Evolutionary conservation across 176 grass and related monocot genomes (phyloP).

Genomic region (Ananas comosus): DNA sequence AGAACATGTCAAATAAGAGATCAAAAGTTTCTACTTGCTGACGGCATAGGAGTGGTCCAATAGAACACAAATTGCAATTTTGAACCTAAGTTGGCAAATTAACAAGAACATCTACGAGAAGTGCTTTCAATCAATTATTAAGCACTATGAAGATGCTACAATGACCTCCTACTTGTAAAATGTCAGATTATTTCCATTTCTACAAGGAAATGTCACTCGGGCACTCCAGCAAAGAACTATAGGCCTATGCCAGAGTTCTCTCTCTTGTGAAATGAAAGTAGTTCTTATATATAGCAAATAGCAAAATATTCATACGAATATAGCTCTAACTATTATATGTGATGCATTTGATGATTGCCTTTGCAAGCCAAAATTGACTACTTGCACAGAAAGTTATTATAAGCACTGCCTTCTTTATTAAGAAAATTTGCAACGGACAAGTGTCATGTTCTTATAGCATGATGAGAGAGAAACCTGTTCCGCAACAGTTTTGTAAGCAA

Average conservation of each 20-base stretch:
- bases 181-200: too few species aligned
- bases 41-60: neutral
- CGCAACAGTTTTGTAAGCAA: constrained; percentile 61
- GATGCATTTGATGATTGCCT: too few species aligned
- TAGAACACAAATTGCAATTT: neutral
- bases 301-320: too few species aligned
- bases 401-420: neutral
- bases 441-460: neutral
- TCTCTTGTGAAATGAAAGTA: too few species aligned
- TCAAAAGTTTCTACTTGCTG: neutral
- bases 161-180: neutral
- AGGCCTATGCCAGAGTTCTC: too few species aligned
- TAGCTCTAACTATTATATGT: too few species aligned
- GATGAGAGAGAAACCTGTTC: constrained; percentile 48
- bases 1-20: neutral
- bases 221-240: too few species aligned
- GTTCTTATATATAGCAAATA: too few species aligned
- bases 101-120: neutral
- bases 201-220: too few species aligned
- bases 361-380: too few species aligned
- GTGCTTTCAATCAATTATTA: neutral
- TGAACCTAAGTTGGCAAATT: too few species aligned
- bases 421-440: neutral
- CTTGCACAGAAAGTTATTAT: too few species aligned
- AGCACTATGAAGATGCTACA: neutral